A percentile compares a stretch with the other conserved stretches of the same genome.
phyloP scores from a whole-genome alignment of 331 rosid genomes.

The Pyrus hybrid region DNA sequence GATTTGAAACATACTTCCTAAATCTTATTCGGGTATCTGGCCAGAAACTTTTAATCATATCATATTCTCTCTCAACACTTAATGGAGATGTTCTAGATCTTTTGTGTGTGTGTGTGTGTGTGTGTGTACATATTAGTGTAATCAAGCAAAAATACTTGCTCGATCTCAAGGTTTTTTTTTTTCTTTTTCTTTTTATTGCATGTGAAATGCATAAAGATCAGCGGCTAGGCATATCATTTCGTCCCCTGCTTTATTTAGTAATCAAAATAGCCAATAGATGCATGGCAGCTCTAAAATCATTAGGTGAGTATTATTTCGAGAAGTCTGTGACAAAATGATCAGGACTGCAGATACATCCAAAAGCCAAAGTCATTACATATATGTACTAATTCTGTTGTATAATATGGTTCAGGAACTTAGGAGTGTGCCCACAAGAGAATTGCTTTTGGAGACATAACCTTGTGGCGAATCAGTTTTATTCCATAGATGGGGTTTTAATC shows the following conservation, averaged over 20 bases:
- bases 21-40: no score
- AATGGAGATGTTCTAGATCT: no score
- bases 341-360: not conserved
- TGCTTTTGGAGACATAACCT: constrained; percentile 9
- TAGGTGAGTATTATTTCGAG: not conserved
- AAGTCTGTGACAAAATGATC: not conserved
- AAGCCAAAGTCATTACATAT: not conserved
- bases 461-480: constrained; percentile 21
- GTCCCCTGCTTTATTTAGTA: not conserved
- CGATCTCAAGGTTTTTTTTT: no score
- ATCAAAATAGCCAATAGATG: not conserved
- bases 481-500: not conserved
- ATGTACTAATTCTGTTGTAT: not conserved
- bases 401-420: not conserved
- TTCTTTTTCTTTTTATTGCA: no score
- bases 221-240: not conserved
- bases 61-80: no score
- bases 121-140: no score
- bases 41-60: no score
- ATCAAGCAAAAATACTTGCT: no score
- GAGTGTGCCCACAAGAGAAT: not conserved
- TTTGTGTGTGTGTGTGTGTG: no score
- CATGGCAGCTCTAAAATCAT: not conserved
- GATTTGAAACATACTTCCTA: no score
- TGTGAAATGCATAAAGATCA: no score